A percentile compares a stretch with the other conserved stretches of the same genome.
Evolutionary conservation across 768 basidiomycete species (phyloP).

Genomic region (Lactifluus rugatus): DNA sequence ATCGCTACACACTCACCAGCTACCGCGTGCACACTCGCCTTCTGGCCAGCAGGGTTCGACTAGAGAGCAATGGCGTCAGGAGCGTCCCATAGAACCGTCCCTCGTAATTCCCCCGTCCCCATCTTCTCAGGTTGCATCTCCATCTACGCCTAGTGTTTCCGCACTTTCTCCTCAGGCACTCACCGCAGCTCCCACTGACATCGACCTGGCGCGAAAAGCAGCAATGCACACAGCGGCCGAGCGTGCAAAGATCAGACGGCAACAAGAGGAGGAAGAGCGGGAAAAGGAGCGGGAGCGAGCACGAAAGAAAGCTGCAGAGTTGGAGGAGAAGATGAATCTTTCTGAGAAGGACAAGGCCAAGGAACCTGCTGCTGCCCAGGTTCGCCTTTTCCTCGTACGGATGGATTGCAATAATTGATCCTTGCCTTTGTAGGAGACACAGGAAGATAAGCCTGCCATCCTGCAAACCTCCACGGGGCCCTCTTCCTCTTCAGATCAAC

Average conservation of each 20-base stretch:
- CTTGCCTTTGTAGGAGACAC: neutral
- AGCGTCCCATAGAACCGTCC: constrained; percentile 11
- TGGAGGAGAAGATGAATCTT: constrained; percentile 57
- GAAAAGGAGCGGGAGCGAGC: constrained; percentile 76
- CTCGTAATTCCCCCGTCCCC: constrained; percentile 3
- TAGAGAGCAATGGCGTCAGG: constrained; percentile 18
- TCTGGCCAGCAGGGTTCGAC: constrained; percentile 8
- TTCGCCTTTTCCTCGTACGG: neutral
- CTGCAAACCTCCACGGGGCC: neutral
- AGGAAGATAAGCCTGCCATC: neutral
- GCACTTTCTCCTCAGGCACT: constrained; percentile 17
- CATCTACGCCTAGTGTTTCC: constrained; percentile 17
- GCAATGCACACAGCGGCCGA: constrained; percentile 82
- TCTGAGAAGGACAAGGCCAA: neutral
- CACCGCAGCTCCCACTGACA: constrained; percentile 21
- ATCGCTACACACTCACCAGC: constrained; percentile 12
- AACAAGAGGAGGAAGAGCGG: constrained; percentile 76
- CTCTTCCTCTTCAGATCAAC: neutral
- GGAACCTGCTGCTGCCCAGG: neutral
- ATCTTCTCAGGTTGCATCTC: constrained; percentile 6
- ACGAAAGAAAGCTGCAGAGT: constrained; percentile 63
- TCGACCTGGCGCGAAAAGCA: constrained; percentile 62
- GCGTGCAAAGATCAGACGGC: constrained; percentile 67
- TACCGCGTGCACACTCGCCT: constrained; percentile 1
- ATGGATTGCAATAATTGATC: neutral